Base-by-base conservation (phyloP, 1,284 basidiomycete genomes). In the Trichosporon coremiiforme region DNA sequence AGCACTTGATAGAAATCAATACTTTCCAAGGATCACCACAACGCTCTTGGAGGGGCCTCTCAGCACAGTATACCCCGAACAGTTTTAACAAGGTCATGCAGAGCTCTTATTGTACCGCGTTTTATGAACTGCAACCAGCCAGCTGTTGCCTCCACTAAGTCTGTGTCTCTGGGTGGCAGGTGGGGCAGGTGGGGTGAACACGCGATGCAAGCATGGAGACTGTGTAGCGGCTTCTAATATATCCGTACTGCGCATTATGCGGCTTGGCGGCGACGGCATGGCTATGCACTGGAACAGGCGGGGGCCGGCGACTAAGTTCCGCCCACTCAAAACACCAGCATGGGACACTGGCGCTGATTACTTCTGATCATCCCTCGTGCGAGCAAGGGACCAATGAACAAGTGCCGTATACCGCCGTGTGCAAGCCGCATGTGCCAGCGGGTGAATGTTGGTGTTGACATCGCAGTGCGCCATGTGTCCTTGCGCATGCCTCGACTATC, bases 61-160 rank as follows among this genome's bases (percentile, higher is more conserved):
- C 57, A 15, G 15, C 29, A 31, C 29, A 31, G 31, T 33, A 60
- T 60, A 60, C 57, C 57, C 47, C 57, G 57, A 60, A 60, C 57
- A 60, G 57, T 60, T 35, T 31, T n/a, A 60, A 35, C 57, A 60
- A 60, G 55, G 57, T 33, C 57, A 60, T 60, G 57, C 57, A 60
- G 31, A 60, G 57, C 31, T 55, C 53, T 35, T 60, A 60, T 60
- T 60, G 57, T 60, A 60, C 47, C 10, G 41, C 41, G 10, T 17
- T 7, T 9, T 17, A 45, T 17, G 41, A 41, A 41, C 38, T 41
- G n/a, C n/a, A n/a, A n/a, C n/a, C n/a, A n/a, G n/a, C n/a, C n/a
- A n/a, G n/a, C n/a, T n/a, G n/a, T n/a, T n/a, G n/a, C n/a, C n/a
- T n/a, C n/a, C n/a, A n/a, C n/a, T n/a, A n/a, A n/a, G n/a, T n/a